Evolutionary conservation across 2,329 filamentous ascomycete genomes (phyloP).

Genomic region (Leptographium wingfieldii): DNA sequence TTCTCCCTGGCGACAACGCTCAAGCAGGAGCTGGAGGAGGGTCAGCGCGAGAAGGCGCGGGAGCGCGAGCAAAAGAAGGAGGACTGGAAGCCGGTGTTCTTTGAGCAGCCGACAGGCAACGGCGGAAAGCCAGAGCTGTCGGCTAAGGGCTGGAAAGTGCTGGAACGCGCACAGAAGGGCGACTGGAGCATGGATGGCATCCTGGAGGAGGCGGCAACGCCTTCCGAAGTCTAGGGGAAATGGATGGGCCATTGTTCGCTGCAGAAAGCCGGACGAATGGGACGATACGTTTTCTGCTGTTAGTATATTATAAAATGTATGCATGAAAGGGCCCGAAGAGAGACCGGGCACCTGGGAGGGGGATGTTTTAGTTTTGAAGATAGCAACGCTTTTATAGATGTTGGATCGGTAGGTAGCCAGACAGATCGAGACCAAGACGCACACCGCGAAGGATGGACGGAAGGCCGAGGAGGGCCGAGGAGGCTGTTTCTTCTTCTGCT

Average conservation of each 20-base stretch:
- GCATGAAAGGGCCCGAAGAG: neutral
- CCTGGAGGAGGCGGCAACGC: neutral
- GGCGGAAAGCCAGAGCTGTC: conserved; percentile 43
- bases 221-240: neutral
- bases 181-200: conserved; percentile 30
- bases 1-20: conserved; percentile 72
- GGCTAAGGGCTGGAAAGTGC: conserved; percentile 36
- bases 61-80: conserved; percentile 58
- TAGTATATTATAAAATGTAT: neutral
- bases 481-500: neutral
- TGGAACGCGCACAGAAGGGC: conserved; percentile 38
- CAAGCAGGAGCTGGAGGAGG: conserved; percentile 87
- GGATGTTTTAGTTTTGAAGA: neutral
- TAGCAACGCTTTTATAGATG: neutral
- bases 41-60: conserved; percentile 72
- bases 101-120: conserved; percentile 48
- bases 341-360: neutral
- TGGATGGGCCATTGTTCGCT: neutral
- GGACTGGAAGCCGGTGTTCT: conserved; percentile 81
- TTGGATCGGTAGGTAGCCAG: neutral
- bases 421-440: neutral
- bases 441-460: neutral
- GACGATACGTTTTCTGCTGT: neutral
- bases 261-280: neutral
- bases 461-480: neutral